These are phyloP conservation scores for Extremus antarcticus DNA, from an alignment of 495 filamentous ascomycete genomes.

Conservation along the genomic window DNA sequence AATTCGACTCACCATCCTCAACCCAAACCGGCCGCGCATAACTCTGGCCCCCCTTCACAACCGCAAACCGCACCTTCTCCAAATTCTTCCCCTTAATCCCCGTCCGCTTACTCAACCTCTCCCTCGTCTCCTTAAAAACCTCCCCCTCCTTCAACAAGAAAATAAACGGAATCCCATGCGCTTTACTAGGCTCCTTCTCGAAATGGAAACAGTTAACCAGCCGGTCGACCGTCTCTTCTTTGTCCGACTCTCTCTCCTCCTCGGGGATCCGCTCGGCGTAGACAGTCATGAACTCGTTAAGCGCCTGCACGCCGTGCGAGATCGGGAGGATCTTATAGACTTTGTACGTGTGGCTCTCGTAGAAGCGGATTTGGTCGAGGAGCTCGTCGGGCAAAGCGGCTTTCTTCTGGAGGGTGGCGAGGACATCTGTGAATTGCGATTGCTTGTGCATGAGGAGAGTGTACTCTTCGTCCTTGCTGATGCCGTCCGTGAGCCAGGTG, in stretches of 20 bases:
- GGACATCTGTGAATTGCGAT: conserved; percentile 64
- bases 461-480: conserved; percentile 72
- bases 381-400: conserved; percentile 52
- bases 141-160: conserved; percentile 87
- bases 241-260: conserved; percentile 59
- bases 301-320: conserved; percentile 54
- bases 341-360: conserved; percentile 67
- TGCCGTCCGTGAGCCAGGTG: conserved; percentile 76
- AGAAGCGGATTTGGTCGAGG: conserved; percentile 59
- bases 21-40: conserved; percentile 74
- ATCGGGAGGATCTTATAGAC: conserved; percentile 60
- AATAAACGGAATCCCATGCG: conserved; percentile 78
- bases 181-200: conserved; percentile 69
- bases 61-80: conserved; percentile 94
- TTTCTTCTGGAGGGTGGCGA: conserved; percentile 55
- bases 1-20: conserved; percentile 59
- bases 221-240: conserved; percentile 46
- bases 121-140: conserved; percentile 79
- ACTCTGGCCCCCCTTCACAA: conserved; percentile 52
- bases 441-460: conserved; percentile 79
- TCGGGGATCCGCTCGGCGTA: conserved; percentile 72
- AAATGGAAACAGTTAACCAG: conserved; percentile 80
- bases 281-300: conserved; percentile 76
- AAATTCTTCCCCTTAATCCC: conserved; percentile 96
- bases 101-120: conserved; percentile 76